Evolutionary conservation across 2,329 filamentous ascomycete genomes (phyloP).

Genomic region (Aureobasidium zeae): DNA sequence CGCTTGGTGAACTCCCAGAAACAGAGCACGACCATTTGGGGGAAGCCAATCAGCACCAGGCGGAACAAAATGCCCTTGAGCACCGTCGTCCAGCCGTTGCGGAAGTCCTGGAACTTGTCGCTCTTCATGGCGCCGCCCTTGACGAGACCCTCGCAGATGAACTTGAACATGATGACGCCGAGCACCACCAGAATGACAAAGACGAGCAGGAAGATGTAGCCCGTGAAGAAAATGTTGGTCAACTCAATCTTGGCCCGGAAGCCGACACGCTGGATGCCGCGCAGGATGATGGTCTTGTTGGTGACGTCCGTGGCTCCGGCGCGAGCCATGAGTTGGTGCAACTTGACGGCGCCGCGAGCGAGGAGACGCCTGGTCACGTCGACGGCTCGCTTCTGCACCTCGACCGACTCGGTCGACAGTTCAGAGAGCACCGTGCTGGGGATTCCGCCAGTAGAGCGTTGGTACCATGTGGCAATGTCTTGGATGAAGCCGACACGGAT

Average conservation of each 20-base stretch:
- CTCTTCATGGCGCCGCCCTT: slow-evolving; percentile 69
- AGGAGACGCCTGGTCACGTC: slow-evolving; percentile 38
- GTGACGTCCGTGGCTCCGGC: slow-evolving; percentile 22
- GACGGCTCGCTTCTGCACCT: slow-evolving; percentile 62
- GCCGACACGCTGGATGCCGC: slow-evolving; percentile 79
- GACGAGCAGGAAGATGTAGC: slow-evolving; percentile 77
- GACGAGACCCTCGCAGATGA: slow-evolving; percentile 63
- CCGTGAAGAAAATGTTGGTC: slow-evolving; percentile 90
- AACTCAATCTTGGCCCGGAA: slow-evolving; percentile 77
- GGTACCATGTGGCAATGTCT: slow-evolving; percentile 87
- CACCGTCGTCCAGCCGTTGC: slow-evolving; percentile 86
- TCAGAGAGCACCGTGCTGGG: slow-evolving; percentile 70
- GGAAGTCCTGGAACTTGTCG: slow-evolving; percentile 86
- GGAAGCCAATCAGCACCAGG: slow-evolving; percentile 75
- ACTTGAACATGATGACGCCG: slow-evolving; percentile 70
- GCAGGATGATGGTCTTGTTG: slow-evolving; percentile 46
- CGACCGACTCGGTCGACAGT: slow-evolving; percentile 66
- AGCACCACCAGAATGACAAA: slow-evolving; percentile 69
- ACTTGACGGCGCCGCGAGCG: slow-evolving; percentile 42
- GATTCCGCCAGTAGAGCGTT: slow-evolving; percentile 80
- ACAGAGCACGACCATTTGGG: slow-evolving; percentile 81
- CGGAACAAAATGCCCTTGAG: slow-evolving; percentile 92
- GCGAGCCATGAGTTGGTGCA: slow-evolving; percentile 39
- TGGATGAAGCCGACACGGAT: slow-evolving; percentile 84
- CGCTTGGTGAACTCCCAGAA: slow-evolving; percentile 85